Evolutionary conservation across 1,139 yeast genomes (phyloP), one percentile per base, ranked within the genome.

Genomic region (Scheffersomyces titani): DNA sequence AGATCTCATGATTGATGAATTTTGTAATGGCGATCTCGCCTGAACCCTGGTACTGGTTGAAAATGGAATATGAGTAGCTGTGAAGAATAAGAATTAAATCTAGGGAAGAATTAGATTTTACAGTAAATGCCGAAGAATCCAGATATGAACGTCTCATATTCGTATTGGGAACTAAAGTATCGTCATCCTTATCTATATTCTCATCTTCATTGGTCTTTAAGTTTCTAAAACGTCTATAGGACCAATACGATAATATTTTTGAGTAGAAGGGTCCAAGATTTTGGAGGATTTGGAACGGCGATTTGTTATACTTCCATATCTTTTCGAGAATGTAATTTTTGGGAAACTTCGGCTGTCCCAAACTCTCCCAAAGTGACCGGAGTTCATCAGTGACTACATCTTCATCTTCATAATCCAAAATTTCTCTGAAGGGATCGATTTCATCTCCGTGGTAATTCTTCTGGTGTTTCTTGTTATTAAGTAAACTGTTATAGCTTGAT

Each of bases 11-110:
- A 58, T 70, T 77, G 44, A 79, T 73, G 18, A 79, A 65, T 56
- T 74, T 77, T 6, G 82, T 76, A 44, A 78, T 78, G 40, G 83
- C 82, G 57, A 78, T 67, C 59, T 79, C 83, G 1, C 83, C 83
- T 1, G 80, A 75, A 0, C 80, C 77, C 63, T 75, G 81, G 60
- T 65, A 78, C 61, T 79, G 83, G 61, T 78, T 78, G 63, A 78
- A 79, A 1, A 79, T 76, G 1, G 81, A 75, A 57, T 70, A 79
- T 0, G 82, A 77, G 61, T 78, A 79, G 55, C 74, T 66, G 61
- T 79, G 83, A 19, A 79, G 69, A 53, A 76, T 76, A 49, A 73
- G 63, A n/a, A 78, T 69, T 52, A 78, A 65, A 19, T 66, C 73
- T 1, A 50, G 24, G 5, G 62, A 51, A 51, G 19, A 53, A 30